phyloP scores from a whole-genome alignment of 2,329 filamentous ascomycete species.

The Paecilomyces sp. region DNA sequence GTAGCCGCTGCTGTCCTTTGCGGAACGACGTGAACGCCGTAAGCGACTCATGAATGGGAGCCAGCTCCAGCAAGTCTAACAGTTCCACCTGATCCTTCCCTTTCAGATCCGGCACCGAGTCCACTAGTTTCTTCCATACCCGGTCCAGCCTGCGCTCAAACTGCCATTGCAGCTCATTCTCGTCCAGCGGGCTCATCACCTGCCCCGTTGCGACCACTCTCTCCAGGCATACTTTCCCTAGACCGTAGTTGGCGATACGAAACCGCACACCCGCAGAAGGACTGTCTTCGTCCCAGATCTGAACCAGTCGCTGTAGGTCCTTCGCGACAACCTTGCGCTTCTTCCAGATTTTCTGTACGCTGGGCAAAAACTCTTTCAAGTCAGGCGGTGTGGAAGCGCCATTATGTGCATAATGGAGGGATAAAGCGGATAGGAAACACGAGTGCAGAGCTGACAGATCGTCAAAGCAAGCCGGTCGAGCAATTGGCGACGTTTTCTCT shows the following conservation, averaged over 20 bases:
- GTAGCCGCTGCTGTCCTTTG: constrained; percentile 33
- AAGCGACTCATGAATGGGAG: constrained; percentile 30
- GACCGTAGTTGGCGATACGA: constrained; percentile 34
- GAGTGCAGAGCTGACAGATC: constrained; percentile 59
- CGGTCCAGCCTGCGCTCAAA: constrained; percentile 44
- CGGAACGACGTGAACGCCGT: constrained; percentile 26
- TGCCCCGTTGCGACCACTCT: constrained; percentile 8
- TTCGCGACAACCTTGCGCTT: constrained; percentile 59
- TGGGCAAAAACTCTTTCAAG: constrained; percentile 53
- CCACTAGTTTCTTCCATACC: constrained; percentile 38
- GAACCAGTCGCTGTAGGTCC: constrained; percentile 61
- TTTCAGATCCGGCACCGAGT: constrained; percentile 23
- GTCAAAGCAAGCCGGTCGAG: constrained; percentile 20
- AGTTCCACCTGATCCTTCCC: constrained; percentile 31
- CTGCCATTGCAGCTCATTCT: constrained; percentile 40
- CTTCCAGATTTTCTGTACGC: constrained; percentile 63
- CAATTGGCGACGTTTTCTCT: constrained; percentile 13
- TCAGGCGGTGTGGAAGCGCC: constrained; percentile 57
- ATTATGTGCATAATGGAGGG: constrained; percentile 64
- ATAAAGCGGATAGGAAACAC: constrained; percentile 61
- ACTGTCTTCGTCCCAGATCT: constrained; percentile 46
- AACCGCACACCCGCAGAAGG: constrained; percentile 17
- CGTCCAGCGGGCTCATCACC: constrained; percentile 26
- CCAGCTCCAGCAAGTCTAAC: constrained; percentile 23
- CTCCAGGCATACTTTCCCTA: constrained; percentile 33